phyloP scores from a whole-genome alignment of 208 protist genomes.

The Strigomonas oncopelti region DNA sequence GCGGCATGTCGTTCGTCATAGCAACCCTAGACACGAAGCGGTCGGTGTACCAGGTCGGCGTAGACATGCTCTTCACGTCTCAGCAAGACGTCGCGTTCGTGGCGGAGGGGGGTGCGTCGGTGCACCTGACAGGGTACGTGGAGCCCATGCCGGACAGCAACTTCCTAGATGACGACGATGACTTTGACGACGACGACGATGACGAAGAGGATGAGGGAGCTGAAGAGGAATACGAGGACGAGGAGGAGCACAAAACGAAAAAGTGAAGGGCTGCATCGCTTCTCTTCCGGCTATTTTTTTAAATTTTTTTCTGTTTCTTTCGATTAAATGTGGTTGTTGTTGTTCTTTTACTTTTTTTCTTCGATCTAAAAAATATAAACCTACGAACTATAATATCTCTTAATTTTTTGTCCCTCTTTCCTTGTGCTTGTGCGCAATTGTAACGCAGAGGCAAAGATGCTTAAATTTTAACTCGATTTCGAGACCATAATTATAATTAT shows the following conservation, averaged over 20 bases:
- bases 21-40: constrained; percentile 71
- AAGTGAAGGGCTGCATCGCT: not conserved
- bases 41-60: constrained; percentile 49
- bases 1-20: constrained; percentile 52
- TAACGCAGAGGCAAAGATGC: no score
- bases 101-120: constrained; percentile 25
- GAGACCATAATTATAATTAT: not conserved
- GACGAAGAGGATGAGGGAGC: constrained; percentile 28
- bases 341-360: constrained; percentile 1
- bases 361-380: not conserved
- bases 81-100: constrained; percentile 47
- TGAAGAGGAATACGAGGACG: constrained; percentile 30
- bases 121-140: constrained; percentile 72
- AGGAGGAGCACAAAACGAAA: constrained; percentile 23
- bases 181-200: constrained; percentile 25
- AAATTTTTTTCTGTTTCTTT: not conserved
- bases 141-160: constrained; percentile 43
- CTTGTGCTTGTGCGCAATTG: no score
- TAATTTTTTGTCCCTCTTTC: no score
- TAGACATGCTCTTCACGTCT: constrained; percentile 60
- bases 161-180: constrained; percentile 24
- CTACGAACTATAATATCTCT: no score
- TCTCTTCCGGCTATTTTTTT: not conserved
- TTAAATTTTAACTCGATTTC: no score
- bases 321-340: not conserved